Evolutionary conservation across 306 rosid genomes (phyloP).

Genomic region (Vigna reflexopilosa): DNA sequence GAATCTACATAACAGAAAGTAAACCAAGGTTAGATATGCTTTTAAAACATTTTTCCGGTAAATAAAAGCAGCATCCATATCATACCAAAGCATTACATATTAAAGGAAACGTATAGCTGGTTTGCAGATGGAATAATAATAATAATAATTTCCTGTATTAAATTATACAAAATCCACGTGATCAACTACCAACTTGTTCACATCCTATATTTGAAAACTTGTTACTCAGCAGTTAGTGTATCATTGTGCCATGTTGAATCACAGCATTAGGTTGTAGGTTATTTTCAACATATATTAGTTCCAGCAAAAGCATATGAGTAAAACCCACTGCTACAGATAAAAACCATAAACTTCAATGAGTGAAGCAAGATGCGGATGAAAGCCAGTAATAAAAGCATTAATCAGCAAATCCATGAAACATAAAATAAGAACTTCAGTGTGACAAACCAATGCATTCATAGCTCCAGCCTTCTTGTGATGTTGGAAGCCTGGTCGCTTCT

Average conservation of each 20-base stretch:
- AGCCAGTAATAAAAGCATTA: not conserved
- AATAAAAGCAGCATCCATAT: not conserved
- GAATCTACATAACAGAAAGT: conserved; percentile 68
- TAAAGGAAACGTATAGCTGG: not conserved
- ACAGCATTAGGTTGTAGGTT: conserved; percentile 7
- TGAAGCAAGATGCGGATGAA: conserved; percentile 7
- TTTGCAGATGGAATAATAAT: conserved; percentile 12
- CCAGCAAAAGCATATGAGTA: not conserved
- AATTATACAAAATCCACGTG: conserved; percentile 2
- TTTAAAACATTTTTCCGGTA: not conserved
- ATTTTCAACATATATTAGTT: conserved; percentile 31
- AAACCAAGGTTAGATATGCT: conserved; percentile 46
- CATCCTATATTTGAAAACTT: conserved; percentile 13
- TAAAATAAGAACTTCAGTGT: conserved; percentile 22
- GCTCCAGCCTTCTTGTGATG: conserved; percentile 99
- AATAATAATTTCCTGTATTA: not conserved
- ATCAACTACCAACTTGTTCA: conserved; percentile 28
- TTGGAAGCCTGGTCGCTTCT: conserved; percentile 99
- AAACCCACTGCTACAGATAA: conserved; percentile 29
- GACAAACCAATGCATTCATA: conserved; percentile 98
- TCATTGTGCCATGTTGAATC: conserved; percentile 10
- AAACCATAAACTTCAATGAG: conserved; percentile 7
- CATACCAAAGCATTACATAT: conserved; percentile 13
- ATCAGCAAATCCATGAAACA: conserved; percentile 30
- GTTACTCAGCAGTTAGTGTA: conserved; percentile 2